Base-by-base conservation (phyloP, 257 asterid species). In the Avicennia marina region DNA sequence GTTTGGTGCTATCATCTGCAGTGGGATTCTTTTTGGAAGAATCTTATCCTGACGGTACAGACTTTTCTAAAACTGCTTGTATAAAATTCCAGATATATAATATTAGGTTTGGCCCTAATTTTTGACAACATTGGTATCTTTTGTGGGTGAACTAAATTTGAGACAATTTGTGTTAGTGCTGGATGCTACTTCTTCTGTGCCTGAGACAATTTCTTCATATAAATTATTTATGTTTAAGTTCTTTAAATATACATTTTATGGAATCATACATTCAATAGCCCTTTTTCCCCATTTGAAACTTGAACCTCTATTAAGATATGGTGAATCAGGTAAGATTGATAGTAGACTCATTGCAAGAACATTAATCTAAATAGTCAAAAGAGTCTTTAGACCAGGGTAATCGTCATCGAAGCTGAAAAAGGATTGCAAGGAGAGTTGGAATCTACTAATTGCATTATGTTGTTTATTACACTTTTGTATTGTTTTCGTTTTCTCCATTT, bases 1-100 rank as follows among this genome's bases (percentile, higher is more conserved):
- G 93, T 90, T 87, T 74, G 98, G 98, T 12, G 94, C 86, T 12
- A 70, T 84, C 52, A 65, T 90, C 68, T 82, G 81, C 75, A 43
- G 88, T 15, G 95, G 91, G 59, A 70, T 84, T 59, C 58, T 90
- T 4, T 75, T 64, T 36, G 93, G 96, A 57, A 75, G 74, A 61
- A 65, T 85, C 58, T 53, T 75, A 19, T 67, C 87, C 47, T 82
- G 74, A 72, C 7, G 65, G 75, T 55, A 72, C 44, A 32, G 22
- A 47, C 46, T 34, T 47, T 51, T 26, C 55, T 21, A 11, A 0
- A 27, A 27, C 46, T 15, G 60, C 47, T 50, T 24, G 51, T 42
- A n/a, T 15, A 25, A 26, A 22, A 22, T 46, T 7, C 53, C 36
- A 34, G 49, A 45, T 32, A 16, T 46, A 25, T 64, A 3, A 32